Percentiles rank a stretch among this genome's conserved stretches.
phyloP scores from a whole-genome alignment of 1,284 basidiomycete genomes.

The Trametes sp. region DNA sequence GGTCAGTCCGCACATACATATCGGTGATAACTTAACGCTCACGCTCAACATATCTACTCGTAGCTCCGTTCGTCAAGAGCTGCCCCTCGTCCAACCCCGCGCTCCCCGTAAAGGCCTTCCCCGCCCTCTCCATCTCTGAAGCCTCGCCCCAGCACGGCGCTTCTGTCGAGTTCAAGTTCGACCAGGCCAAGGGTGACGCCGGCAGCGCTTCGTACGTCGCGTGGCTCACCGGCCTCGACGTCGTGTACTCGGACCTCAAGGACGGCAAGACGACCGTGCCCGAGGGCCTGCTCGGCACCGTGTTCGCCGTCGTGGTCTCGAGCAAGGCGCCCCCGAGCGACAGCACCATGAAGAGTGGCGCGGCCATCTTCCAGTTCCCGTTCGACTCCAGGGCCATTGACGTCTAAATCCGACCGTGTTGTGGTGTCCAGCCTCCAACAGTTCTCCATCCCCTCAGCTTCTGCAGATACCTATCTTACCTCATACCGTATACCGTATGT shows the following conservation, averaged over 20 bases:
- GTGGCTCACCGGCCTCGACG: conserved; percentile 25
- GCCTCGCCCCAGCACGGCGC: conserved; percentile 35
- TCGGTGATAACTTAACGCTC: background rate
- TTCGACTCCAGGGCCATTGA: conserved; percentile 5
- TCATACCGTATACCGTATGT: background rate
- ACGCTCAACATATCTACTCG: background rate
- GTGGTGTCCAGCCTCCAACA: background rate
- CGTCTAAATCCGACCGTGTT: background rate
- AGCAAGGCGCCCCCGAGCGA: conserved; percentile 16
- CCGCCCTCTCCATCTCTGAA: conserved; percentile 40
- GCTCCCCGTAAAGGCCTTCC: conserved; percentile 49
- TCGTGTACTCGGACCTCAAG: conserved; percentile 19
- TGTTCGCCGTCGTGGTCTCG: conserved; percentile 23
- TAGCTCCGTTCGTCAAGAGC: conserved; percentile 29
- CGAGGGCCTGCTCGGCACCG: conserved; percentile 10
- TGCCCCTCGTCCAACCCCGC: conserved; percentile 51
- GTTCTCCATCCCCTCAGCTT: background rate
- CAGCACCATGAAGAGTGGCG: conserved; percentile 19
- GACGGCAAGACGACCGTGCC: conserved; percentile 25
- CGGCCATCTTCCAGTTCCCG: conserved; percentile 22
- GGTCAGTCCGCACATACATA: conserved; percentile 20
- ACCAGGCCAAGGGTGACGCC: background rate
- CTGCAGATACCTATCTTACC: background rate
- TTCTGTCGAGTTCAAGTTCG: conserved; percentile 37
- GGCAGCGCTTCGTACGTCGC: conserved; percentile 19